Base-by-base conservation (phyloP, 1,284 basidiomycete genomes). In the Apiotrichum brassicae region DNA sequence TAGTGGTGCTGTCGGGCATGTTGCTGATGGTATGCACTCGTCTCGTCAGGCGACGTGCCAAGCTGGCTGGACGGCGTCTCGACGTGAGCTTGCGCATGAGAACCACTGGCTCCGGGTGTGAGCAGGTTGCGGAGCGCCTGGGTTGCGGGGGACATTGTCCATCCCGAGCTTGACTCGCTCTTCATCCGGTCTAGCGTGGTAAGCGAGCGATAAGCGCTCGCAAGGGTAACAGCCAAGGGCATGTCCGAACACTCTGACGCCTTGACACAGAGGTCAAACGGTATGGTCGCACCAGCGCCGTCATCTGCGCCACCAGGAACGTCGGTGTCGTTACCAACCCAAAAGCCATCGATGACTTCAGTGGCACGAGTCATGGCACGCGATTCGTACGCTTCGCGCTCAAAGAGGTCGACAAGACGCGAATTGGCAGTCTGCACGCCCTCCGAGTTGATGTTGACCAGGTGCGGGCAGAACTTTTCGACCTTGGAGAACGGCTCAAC, bases 261-360 rank as follows among this genome's bases (percentile, higher is more conserved):
- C 57, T 68, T 54, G 43, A 73, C 63, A 35, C 66, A 70, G 16
- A 75, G 52, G 45, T 72, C 67, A 36, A 72, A 71, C 2, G 54
- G 51, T 2, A 69, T 52, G 3, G 37, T 40, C 13, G 65, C 60
- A 11, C 65, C 63, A 0, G 59, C 63, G 6, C 66, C 66, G 19
- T 66, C 64, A 16, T 66, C 62, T 3, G 64, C 60, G 23, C 64
- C 63, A 16, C 63, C 66, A 2, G 72, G 72, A 7, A 74, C 65
- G 53, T 76, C 73, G 34, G 63, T 66, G 26, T 72, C 67, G 52
- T 75, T 75, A 3, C 73, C 73, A 39, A 79, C 76, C 75, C 77
- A 81, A 53, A 82, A 76, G 18, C 78, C 77, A 32, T 76, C 73
- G 16, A 76, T 76, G 43, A 94, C 90, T 74, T 91, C 86, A 25